Evolutionary conservation across 2,329 filamentous ascomycete species (phyloP).

Genomic region (Aspergillus udagawae): DNA sequence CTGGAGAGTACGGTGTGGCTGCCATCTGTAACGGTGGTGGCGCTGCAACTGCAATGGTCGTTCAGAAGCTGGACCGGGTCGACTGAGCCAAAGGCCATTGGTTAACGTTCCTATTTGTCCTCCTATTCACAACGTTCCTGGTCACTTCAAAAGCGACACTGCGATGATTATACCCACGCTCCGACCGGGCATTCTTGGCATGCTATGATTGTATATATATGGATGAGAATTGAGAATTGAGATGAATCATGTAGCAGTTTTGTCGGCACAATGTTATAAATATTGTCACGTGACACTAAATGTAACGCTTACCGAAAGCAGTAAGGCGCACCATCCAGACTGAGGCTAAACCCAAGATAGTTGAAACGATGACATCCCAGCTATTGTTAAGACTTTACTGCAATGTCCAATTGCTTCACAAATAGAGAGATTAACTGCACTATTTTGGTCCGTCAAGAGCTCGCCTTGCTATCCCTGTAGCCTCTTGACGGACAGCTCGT

Average conservation of each 20-base stretch:
- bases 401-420: not conserved
- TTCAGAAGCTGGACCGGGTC: constrained; percentile 68
- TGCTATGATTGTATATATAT: not conserved
- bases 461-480: not conserved
- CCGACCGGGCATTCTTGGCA: not conserved
- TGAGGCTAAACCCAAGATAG: not conserved
- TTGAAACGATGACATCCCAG: not conserved
- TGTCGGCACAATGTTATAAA: not conserved
- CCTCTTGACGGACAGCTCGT: not conserved
- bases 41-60: constrained; percentile 83
- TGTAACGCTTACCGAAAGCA: not conserved
- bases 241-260: not conserved
- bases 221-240: not conserved
- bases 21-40: constrained; percentile 97
- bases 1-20: constrained; percentile 89
- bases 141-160: not conserved
- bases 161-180: constrained; percentile 3
- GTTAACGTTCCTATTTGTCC: not conserved
- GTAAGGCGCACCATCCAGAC: not conserved
- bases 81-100: constrained; percentile 24
- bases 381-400: not conserved
- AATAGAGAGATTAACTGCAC: not conserved
- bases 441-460: not conserved
- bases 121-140: not conserved
- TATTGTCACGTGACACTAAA: not conserved